Evolutionary conservation across 140 eudicot genomes (phyloP).

Genomic region (Anethum foeniculum): DNA sequence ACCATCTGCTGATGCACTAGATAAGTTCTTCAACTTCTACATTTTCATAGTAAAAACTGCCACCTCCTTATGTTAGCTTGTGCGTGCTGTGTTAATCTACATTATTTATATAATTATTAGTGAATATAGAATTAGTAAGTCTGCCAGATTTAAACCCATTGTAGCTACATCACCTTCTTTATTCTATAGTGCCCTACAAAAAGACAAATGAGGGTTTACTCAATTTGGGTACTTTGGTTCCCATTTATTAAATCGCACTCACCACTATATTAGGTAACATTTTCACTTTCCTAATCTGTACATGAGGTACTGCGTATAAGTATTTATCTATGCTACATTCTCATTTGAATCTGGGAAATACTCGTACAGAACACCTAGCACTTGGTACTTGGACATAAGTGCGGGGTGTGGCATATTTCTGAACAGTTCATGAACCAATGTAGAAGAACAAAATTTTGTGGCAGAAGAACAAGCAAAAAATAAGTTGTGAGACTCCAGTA

Average conservation of each 20-base stretch:
- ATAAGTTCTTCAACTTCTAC: background rate
- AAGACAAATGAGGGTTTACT: background rate
- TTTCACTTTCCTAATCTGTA: background rate
- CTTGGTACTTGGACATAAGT: background rate
- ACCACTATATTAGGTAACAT: background rate
- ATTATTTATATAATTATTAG: background rate
- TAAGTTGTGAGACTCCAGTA: background rate
- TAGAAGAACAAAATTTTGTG: background rate
- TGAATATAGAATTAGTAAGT: background rate
- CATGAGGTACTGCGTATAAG: background rate
- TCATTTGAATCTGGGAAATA: background rate
- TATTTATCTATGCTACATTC: background rate
- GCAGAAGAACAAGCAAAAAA: background rate
- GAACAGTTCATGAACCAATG: background rate
- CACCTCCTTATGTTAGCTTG: background rate
- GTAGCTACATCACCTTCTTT: background rate
- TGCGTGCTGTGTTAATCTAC: background rate
- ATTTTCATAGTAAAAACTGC: background rate
- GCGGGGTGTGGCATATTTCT: background rate
- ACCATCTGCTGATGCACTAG: background rate
- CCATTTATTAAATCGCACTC: background rate
- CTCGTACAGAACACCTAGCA: background rate
- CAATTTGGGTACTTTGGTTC: background rate
- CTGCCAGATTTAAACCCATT: background rate
- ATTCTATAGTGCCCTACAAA: background rate